Evolutionary conservation across 805 yeast genomes (phyloP).

Genomic region (Maudiozyma turicensis): DNA sequence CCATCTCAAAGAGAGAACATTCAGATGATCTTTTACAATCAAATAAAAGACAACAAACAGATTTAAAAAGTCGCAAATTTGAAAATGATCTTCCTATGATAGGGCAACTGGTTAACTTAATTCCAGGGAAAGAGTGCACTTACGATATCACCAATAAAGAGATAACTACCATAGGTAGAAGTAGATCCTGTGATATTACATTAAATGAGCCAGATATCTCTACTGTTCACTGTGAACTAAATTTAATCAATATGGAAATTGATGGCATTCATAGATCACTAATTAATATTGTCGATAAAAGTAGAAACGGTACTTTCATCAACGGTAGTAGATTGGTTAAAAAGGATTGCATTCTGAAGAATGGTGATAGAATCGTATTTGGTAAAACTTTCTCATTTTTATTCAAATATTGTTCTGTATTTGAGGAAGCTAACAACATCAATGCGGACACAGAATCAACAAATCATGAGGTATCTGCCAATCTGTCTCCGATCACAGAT

Average conservation of each 20-base stretch:
- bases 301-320: slow-evolving; percentile 56
- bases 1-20: slow-evolving; percentile 8
- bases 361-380: slow-evolving; percentile 56
- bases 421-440: not conserved
- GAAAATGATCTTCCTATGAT: not conserved
- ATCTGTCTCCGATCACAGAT: not conserved
- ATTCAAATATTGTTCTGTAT: slow-evolving; percentile 32
- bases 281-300: slow-evolving; percentile 43
- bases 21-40: slow-evolving; percentile 7
- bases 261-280: slow-evolving; percentile 29
- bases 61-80: not conserved
- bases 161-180: slow-evolving; percentile 40
- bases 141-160: slow-evolving; percentile 27
- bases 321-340: slow-evolving; percentile 46
- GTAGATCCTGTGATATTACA: slow-evolving; percentile 48
- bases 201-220: slow-evolving; percentile 54
- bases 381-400: slow-evolving; percentile 45
- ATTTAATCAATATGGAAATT: slow-evolving; percentile 32
- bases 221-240: slow-evolving; percentile 50
- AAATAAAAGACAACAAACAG: slow-evolving; percentile 14
- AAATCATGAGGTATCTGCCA: not conserved
- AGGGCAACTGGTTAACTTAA: slow-evolving; percentile 22
- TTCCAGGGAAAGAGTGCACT: slow-evolving; percentile 28
- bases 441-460: not conserved
- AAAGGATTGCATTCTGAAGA: slow-evolving; percentile 40